Evolutionary conservation across 148 eudicot genomes (phyloP).

Genomic region (Gaultheria prostrata): DNA sequence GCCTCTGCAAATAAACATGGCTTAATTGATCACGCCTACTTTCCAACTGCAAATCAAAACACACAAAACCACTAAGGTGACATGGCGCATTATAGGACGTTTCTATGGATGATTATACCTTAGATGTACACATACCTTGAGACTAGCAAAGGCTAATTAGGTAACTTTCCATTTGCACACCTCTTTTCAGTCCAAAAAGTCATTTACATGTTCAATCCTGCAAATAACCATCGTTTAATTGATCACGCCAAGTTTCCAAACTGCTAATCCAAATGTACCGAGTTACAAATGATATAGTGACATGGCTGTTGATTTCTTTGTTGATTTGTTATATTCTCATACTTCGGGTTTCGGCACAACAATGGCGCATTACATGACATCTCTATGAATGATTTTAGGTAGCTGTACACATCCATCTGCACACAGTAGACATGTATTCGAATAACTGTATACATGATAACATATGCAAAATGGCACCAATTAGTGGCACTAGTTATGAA

Average conservation of each 20-base stretch:
- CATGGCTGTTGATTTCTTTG: too few species aligned
- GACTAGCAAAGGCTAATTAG: neutral
- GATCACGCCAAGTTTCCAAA: too few species aligned
- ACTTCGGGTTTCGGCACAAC: too few species aligned
- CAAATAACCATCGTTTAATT: neutral
- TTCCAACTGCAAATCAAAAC: neutral
- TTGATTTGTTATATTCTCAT: too few species aligned
- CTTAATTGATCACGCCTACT: neutral
- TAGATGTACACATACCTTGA: neutral
- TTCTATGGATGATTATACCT: neutral
- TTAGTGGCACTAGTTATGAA: slow-evolving; percentile 7
- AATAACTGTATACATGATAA: neutral
- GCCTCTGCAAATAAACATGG: neutral
- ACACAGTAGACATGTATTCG: too few species aligned
- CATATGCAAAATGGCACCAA: too few species aligned
- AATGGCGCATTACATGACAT: neutral
- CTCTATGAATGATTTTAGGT: neutral
- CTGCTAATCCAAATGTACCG: neutral
- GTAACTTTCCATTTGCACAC: slow-evolving; percentile 8
- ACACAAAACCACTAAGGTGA: neutral
- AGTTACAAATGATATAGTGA: neutral
- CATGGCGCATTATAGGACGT: neutral
- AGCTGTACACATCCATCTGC: neutral
- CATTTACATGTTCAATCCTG: neutral
- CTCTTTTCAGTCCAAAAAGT: neutral